phyloP scores from a whole-genome alignment of 2,329 filamentous ascomycete genomes.

The Colletotrichum ledebouriae region DNA sequence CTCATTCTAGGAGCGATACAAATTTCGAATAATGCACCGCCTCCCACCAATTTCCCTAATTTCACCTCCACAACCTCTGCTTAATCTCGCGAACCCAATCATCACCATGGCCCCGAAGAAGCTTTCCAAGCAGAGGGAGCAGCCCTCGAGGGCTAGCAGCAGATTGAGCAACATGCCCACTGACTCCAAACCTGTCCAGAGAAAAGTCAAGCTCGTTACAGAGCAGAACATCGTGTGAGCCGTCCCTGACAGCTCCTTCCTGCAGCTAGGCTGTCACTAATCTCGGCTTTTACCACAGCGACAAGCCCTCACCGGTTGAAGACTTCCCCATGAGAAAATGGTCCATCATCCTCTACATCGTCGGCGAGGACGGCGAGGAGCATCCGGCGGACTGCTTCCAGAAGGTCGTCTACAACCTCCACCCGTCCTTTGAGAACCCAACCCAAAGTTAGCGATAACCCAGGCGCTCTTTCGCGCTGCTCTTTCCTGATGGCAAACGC shows the following conservation, averaged over 20 bases:
- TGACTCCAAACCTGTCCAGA: constrained; percentile 66
- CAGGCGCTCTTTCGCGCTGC: constrained; percentile 11
- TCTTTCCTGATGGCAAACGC: constrained; percentile 7
- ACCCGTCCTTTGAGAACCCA: constrained; percentile 92
- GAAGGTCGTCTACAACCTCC: constrained; percentile 92
- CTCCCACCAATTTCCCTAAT: not conserved
- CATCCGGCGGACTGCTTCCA: constrained; percentile 87
- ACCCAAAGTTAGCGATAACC: constrained; percentile 78
- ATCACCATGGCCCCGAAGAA: constrained; percentile 18
- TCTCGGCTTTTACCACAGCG: constrained; percentile 60
- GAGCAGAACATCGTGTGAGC: constrained; percentile 87
- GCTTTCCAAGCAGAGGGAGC: constrained; percentile 1
- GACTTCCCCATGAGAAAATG: constrained; percentile 94
- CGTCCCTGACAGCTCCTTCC: constrained; percentile 17
- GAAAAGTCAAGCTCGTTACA: constrained; percentile 92
- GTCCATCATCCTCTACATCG: constrained; percentile 86
- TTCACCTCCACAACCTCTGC: constrained; percentile 6
- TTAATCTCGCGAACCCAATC: constrained; percentile 6
- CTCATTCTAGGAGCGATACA: not conserved
- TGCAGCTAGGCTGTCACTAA: constrained; percentile 40
- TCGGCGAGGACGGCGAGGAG: constrained; percentile 89
- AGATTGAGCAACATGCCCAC: constrained; percentile 8
- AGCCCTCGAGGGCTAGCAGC: not conserved
- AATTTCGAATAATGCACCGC: not conserved
- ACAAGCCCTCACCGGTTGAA: constrained; percentile 84